These are phyloP conservation scores for Lecanicillium sp. DNA, from an alignment of 2,329 filamentous ascomycete genomes.

Conservation along the genomic window DNA sequence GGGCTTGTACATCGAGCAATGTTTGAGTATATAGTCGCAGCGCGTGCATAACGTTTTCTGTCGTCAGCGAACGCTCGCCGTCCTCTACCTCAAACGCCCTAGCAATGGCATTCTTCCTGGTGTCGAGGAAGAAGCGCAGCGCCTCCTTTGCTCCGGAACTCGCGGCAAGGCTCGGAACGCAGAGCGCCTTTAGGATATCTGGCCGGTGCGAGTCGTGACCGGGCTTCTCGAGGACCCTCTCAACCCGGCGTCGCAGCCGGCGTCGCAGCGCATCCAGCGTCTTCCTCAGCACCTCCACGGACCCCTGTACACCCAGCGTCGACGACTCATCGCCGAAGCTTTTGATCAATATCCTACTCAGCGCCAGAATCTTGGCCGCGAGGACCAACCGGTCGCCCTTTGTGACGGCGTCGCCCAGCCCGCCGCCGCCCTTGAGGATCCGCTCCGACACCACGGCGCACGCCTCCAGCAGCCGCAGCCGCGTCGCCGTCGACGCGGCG, in stretches of 20 bases:
- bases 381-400: slow-evolving; percentile 48
- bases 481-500: slow-evolving; percentile 32
- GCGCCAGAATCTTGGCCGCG: slow-evolving; percentile 66
- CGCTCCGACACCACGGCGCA: slow-evolving; percentile 45
- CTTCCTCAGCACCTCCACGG: slow-evolving; percentile 56
- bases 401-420: slow-evolving; percentile 24
- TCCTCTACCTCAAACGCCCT: slow-evolving; percentile 51
- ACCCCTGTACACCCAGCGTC: slow-evolving; percentile 28
- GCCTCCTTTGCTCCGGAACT: slow-evolving; percentile 76
- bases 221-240: slow-evolving; percentile 61
- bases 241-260: slow-evolving; percentile 60
- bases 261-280: slow-evolving; percentile 56
- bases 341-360: slow-evolving; percentile 70
- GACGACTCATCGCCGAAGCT: slow-evolving; percentile 51
- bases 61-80: slow-evolving; percentile 32
- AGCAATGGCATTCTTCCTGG: slow-evolving; percentile 64
- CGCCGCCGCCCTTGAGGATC: slow-evolving; percentile 38
- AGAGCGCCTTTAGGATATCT: slow-evolving; percentile 65
- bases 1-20: slow-evolving; percentile 66
- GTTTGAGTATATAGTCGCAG: slow-evolving; percentile 72
- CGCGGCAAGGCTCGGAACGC: slow-evolving; percentile 75
- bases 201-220: slow-evolving; percentile 43
- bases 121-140: slow-evolving; percentile 68
- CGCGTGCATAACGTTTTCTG: slow-evolving; percentile 53
- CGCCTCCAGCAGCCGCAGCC: slow-evolving; percentile 44